phyloP scores from a whole-genome alignment of 441 rosid species.

The Monsonia emarginata region DNA sequence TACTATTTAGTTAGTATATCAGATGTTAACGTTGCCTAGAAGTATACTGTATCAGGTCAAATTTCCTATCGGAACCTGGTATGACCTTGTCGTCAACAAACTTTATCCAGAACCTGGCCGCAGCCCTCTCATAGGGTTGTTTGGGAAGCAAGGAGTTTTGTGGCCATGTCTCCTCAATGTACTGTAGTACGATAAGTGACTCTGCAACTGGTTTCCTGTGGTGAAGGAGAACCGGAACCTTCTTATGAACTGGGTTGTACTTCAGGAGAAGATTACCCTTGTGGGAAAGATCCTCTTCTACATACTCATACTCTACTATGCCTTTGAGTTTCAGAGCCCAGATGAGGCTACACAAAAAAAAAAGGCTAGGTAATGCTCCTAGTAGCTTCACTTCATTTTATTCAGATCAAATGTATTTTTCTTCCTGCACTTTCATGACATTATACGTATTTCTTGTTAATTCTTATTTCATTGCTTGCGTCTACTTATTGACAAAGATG shows the following conservation, averaged over 20 bases:
- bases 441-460: no score
- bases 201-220: conserved; percentile 30
- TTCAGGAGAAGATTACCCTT: conserved; percentile 28
- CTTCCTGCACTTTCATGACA: not conserved
- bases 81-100: conserved; percentile 35
- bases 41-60: no score
- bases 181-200: conserved; percentile 36
- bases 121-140: conserved; percentile 29
- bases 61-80: not conserved
- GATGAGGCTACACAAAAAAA: conserved; percentile 30
- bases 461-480: no score
- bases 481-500: no score
- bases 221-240: conserved; percentile 36
- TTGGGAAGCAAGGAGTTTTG: conserved; percentile 29
- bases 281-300: conserved; percentile 29
- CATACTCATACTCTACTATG: conserved; percentile 20
- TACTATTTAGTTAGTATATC: no score
- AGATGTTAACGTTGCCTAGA: no score
- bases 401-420: not conserved
- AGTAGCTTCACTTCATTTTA: conserved; percentile 31
- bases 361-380: conserved; percentile 30
- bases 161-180: conserved; percentile 42
- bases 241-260: conserved; percentile 34
- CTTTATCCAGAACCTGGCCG: conserved; percentile 40
- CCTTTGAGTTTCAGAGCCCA: conserved; percentile 45